A percentile compares a stretch with the other conserved stretches of the same genome.
phyloP scores from a whole-genome alignment of 225 moss, liverwort and hornwort genomes.

The Straminergon stramineum region DNA sequence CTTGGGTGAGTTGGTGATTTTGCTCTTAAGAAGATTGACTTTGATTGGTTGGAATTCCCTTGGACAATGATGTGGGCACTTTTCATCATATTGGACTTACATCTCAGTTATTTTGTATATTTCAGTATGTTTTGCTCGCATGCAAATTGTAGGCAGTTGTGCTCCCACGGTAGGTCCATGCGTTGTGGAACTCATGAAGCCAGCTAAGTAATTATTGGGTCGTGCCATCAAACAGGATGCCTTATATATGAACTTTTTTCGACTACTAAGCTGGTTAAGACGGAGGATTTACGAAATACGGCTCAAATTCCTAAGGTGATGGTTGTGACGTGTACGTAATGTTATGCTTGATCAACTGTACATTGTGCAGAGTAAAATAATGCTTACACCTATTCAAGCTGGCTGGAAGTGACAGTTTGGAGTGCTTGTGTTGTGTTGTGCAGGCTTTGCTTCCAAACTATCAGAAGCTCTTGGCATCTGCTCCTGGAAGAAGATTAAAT shows the following conservation, averaged over 20 bases:
- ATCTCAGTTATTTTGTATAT: background rate
- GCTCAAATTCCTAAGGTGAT: constrained; percentile 83
- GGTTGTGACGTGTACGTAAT: background rate
- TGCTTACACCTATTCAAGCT: background rate
- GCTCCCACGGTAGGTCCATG: background rate
- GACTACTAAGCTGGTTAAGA: constrained; percentile 62
- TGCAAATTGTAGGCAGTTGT: background rate
- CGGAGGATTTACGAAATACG: constrained; percentile 88
- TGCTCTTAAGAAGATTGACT: background rate
- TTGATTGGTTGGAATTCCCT: background rate
- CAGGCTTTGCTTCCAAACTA: constrained; percentile 91
- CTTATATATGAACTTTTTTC: constrained; percentile 84
- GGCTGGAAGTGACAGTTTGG: background rate
- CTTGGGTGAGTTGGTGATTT: constrained; percentile 50
- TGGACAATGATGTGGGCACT: background rate
- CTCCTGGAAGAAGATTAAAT: constrained; percentile 78
- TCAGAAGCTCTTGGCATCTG: constrained; percentile 77
- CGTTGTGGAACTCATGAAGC: background rate
- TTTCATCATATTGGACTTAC: background rate
- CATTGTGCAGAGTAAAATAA: background rate
- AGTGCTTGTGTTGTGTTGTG: background rate
- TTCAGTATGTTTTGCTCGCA: background rate
- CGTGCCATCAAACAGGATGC: constrained; percentile 56
- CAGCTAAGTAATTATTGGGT: background rate
- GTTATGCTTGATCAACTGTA: background rate